Evolutionary conservation across 1,139 yeast species (phyloP).

Genomic region (Kodamaea sp.): DNA sequence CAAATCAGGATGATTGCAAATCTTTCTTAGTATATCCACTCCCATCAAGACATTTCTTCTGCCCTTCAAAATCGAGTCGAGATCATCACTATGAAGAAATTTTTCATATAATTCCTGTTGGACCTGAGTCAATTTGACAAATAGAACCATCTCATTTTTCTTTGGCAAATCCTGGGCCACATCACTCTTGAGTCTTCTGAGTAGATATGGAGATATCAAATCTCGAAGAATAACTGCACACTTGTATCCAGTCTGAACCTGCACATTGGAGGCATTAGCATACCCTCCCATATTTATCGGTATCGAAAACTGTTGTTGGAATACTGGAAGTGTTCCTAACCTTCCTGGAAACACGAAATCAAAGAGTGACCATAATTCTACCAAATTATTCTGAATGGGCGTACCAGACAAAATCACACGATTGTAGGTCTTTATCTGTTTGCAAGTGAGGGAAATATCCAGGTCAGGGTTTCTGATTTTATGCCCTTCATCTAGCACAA

Average conservation of each 20-base stretch:
- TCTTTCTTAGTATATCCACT: constrained; percentile 83
- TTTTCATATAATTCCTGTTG: constrained; percentile 75
- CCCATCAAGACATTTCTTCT: constrained; percentile 84
- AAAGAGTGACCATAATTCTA: constrained; percentile 91
- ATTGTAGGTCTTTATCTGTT: constrained; percentile 77
- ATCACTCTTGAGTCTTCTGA: constrained; percentile 86
- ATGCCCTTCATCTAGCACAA: constrained; percentile 93
- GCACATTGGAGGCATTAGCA: constrained; percentile 94
- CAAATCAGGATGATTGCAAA: constrained; percentile 95
- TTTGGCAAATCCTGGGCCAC: constrained; percentile 97
- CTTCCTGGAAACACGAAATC: constrained; percentile 95
- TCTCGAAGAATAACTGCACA: constrained; percentile 92
- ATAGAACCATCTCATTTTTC: constrained; percentile 89
- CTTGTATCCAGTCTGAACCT: constrained; percentile 94
- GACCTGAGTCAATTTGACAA: constrained; percentile 76
- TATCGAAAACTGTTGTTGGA: constrained; percentile 85
- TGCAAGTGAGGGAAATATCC: constrained; percentile 82
- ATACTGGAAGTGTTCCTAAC: constrained; percentile 90
- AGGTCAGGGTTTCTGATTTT: constrained; percentile 94
- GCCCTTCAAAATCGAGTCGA: constrained; percentile 72
- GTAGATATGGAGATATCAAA: constrained; percentile 82
- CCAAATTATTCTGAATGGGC: constrained; percentile 90
- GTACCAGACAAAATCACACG: constrained; percentile 91
- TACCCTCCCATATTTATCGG: constrained; percentile 98
- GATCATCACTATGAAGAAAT: constrained; percentile 75